Evolutionary conservation across 305 asterid genomes (phyloP).

Genomic region (Fraxinus albicans): DNA sequence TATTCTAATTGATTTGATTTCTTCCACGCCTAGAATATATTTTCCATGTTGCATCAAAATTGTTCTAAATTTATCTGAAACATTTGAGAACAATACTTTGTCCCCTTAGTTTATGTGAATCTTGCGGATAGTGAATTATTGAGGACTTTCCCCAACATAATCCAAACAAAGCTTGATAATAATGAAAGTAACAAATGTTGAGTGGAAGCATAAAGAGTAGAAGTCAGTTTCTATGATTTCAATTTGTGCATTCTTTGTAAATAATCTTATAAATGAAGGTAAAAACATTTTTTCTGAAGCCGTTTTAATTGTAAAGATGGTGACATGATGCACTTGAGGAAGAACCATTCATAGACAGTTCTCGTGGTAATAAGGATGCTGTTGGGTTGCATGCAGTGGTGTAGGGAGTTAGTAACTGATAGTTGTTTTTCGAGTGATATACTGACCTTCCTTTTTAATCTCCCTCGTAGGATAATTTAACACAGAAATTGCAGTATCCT

Average conservation of each 20-base stretch:
- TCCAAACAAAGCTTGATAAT: background rate
- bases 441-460: background rate
- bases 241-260: background rate
- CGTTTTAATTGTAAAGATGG: background rate
- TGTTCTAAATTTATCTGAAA: background rate
- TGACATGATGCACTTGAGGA: background rate
- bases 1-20: too few species aligned
- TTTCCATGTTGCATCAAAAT: too few species aligned
- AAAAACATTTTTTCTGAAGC: background rate
- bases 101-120: background rate
- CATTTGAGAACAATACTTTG: background rate
- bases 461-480: background rate
- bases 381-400: background rate
- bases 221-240: background rate
- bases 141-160: background rate
- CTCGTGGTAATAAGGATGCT: background rate
- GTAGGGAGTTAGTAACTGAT: background rate
- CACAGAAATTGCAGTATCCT: background rate
- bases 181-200: background rate
- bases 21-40: too few species aligned
- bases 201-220: constrained; percentile 5
- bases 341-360: background rate
- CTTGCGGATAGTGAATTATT: background rate
- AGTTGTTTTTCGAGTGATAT: background rate
- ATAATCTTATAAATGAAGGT: background rate